Base-by-base conservation (phyloP, 495 filamentous ascomycete species). In the Aspergillus nanangensis region DNA sequence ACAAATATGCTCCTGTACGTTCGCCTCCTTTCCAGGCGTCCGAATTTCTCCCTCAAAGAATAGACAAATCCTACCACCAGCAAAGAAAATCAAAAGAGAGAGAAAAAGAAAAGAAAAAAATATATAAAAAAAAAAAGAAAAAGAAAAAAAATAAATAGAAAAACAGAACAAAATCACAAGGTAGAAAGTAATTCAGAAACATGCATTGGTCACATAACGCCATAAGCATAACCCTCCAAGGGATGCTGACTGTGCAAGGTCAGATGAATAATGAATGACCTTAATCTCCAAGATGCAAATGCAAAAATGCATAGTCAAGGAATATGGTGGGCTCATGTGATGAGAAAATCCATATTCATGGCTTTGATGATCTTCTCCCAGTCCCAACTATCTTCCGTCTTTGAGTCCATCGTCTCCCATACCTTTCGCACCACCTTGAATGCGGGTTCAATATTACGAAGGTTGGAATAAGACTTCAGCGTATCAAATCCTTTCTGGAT, bases 291-390 rank as follows among this genome's bases (percentile, higher is more conserved):
- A 40, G n/a, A 46, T 43, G 38, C 38, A 37, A 24, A 55, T 41
- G 49, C 45, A 27, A 38, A 29, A 44, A 23, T n/a, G 34, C n/a
- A 43, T n/a, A n/a, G 41, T 38, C 32, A 48, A 5, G 44, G 48
- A 45, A 38, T 27, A 41, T 22, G 35, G 48, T 77, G 62, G 25
- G 10, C 22, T 48, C 35, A 88, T 51, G 84, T 86, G 48, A 85
- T 80, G 36, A 93, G 70, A 62, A 95, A 94, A 65, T 95, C 88
- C 67, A 88, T 82, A 17, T 82, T 85, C 75, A 90, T 82, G 18
- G 77, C 65, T 27, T 76, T 71, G 33, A 90, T 88, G 42, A 95
- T 84, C 35, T 76, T 79, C 58, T 94, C 88, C 90, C 90, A 95
- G 62, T 96, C 90, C 90, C 90, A 96, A 39, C 78, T 82, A 25